Evolutionary conservation across 176 grass and related monocot species (phyloP), one percentile per base, ranked within the genome.

Genomic region (sorghum (Sorghum bicolor)): DNA sequence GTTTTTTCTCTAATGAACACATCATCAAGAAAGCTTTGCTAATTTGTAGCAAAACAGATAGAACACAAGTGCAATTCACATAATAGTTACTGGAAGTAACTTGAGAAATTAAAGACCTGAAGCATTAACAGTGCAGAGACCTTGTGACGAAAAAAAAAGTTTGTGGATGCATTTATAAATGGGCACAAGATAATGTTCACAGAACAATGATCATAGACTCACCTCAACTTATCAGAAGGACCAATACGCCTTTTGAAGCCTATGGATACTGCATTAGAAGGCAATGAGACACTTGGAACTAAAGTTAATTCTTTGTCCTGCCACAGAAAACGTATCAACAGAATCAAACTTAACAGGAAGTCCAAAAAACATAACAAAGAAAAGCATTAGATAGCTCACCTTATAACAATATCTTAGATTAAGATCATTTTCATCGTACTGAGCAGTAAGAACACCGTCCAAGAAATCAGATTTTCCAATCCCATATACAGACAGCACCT

Each of bases 361-460:
- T 77, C 47, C 3, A 4, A 52, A 60, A 84, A 62, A 29, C 16
- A 75, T 53, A 74, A 63, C 20, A 85, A 76, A 65, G 12, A 14
- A 65, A 26, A 87, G 60, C 2, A 83, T 75, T 28, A 39, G 22
- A 70, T 72, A 67, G 33, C 66, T 83, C 17, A 99, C 96, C 96
- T 99, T 99, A 87, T 96, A 99, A 69, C 85, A 94, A 60, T 94
- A 99, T 92, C 87, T 92, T 52, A 99, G 61, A 87, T 88, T 94
- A 47, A 98, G 52, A 88, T 99, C 78, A 75, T 94, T 91, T 43
- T 92, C 88, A 41, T 32, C 83, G 67, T 95, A 99, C 77, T 87
- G 38, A 24, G 96, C 89, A 87, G 89, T 87, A 65, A 92, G 91
- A 72, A 92, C 55, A 79, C 96, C 96, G 44, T 96, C 89, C 63